These are phyloP conservation scores for Herpotrichia juniperi DNA, from an alignment of 2,329 filamentous ascomycete species.

Conservation along the genomic window DNA sequence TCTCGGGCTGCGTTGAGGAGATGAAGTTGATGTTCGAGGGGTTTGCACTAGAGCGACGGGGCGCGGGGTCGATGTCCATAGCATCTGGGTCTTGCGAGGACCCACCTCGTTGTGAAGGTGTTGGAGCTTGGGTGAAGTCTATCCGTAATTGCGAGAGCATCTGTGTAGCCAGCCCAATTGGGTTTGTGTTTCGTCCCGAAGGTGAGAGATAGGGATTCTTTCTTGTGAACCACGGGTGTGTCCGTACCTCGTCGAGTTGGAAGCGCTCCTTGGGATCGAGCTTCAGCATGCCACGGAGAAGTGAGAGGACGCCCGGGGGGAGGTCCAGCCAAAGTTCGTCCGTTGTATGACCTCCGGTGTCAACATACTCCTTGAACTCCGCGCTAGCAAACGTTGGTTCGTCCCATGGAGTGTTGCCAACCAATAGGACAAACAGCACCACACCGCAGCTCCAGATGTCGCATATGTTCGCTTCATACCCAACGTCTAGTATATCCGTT, in stretches of 20 bases:
- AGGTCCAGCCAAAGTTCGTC: constrained; percentile 87
- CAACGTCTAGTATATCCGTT: constrained; percentile 56
- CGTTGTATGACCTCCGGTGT: constrained; percentile 77
- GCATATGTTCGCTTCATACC: constrained; percentile 78
- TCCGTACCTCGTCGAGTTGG: constrained; percentile 82
- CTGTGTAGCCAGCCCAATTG: constrained; percentile 84
- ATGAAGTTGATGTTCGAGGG: constrained; percentile 56
- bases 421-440: constrained; percentile 93
- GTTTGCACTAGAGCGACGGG: constrained; percentile 34
- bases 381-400: constrained; percentile 84
- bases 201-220: constrained; percentile 76
- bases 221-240: constrained; percentile 93
- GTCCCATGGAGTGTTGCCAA: constrained; percentile 98
- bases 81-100: constrained; percentile 54
- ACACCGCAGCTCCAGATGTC: constrained; percentile 99
- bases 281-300: constrained; percentile 92
- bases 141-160: constrained; percentile 93
- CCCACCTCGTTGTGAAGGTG: constrained; percentile 51
- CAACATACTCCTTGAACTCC: constrained; percentile 88
- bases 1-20: constrained; percentile 86
- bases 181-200: constrained; percentile 78
- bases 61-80: constrained; percentile 71
- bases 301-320: constrained; percentile 74
- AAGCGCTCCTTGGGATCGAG: constrained; percentile 78
- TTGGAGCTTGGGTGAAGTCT: constrained; percentile 76